Evolutionary conservation across 768 basidiomycete species (phyloP), one percentile per base, ranked within the genome.

Genomic region (Suillus weaverae): DNA sequence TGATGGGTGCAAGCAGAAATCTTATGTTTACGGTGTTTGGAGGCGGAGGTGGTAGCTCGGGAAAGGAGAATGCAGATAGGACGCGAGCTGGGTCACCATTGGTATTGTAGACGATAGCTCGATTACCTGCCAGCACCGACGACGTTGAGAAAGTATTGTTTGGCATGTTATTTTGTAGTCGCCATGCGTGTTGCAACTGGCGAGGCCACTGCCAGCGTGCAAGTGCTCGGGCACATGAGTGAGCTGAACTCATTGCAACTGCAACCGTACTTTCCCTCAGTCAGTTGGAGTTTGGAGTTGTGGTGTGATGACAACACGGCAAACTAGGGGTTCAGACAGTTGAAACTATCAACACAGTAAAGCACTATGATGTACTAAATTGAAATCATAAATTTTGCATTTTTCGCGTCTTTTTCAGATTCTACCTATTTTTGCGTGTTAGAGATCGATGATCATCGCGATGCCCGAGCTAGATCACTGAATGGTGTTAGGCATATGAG

Each of bases 1-100:
- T 94, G 64, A 94, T 85, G 10, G 92, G 90, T 6, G 90, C 82
- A 26, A 92, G 81, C 14, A 90, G 78, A 72, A 90, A 86, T 66
- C 81, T 83, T 73, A 94, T 73, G 72, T 91, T 91, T 41, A 87
- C 76, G 1, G 88, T 84, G 63, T 80, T 76, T n/a, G 85, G 79
- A 7, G 80, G 70, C 2, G 91, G 90, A 0, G 81, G 71, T 9
- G 85, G 79, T 11, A 88, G 79, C 2, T 80, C 65, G 0, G 84
- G 84, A 69, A 84, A 87, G 0, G 84, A 82, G 50, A 85, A 66
- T 3, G 82, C 80, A 9, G 75, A 78, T 55, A 94, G 79, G 41
- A 91, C 89, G n/a, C 82, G 72, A 13, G 81, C 67, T 4, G 91
- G 90, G 53, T 85, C 80, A 39, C 92, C 92, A 68, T 81, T 83